Percentiles rank a stretch among this genome's conserved stretches.
These are phyloP conservation scores for Manihot esculenta DNA, from an alignment of 441 rosid species.

Conservation along the genomic window DNA sequence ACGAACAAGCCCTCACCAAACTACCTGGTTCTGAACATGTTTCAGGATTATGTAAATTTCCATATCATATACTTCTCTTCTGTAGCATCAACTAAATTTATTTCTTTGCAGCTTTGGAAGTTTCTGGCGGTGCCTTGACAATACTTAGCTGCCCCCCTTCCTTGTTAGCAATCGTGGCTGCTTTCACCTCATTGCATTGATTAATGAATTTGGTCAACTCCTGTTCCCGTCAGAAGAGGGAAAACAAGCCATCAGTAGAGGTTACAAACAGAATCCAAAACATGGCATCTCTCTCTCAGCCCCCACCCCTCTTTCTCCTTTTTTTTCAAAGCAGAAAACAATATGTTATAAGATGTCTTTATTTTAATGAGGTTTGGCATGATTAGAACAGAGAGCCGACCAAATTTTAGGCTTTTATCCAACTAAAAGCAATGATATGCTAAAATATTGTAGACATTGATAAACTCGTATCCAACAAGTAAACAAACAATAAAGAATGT, in stretches of 20 bases:
- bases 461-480: not conserved
- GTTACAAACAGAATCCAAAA: not conserved
- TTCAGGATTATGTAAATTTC: not conserved
- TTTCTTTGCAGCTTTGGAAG: conserved; percentile 36
- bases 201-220: conserved; percentile 83
- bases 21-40: not conserved
- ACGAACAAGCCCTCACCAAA: not conserved
- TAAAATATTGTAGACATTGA: not conserved
- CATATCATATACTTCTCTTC: not conserved
- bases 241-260: conserved; percentile 9
- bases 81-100: not conserved
- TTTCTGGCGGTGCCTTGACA: conserved; percentile 43
- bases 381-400: not conserved
- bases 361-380: not conserved
- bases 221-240: conserved; percentile 31
- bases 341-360: not conserved
- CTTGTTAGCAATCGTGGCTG: conserved; percentile 74
- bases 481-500: not conserved
- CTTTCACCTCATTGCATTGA: conserved; percentile 79
- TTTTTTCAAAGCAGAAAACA: not conserved
- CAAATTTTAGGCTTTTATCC: not conserved
- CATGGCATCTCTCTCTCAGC: not conserved
- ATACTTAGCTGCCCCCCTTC: conserved; percentile 80
- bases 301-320: not conserved
- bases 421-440: not conserved